Percentiles rank a stretch among this genome's conserved stretches.
These are phyloP conservation scores for Cicer bijugum DNA, from an alignment of 306 rosid species.

Conservation along the genomic window DNA sequence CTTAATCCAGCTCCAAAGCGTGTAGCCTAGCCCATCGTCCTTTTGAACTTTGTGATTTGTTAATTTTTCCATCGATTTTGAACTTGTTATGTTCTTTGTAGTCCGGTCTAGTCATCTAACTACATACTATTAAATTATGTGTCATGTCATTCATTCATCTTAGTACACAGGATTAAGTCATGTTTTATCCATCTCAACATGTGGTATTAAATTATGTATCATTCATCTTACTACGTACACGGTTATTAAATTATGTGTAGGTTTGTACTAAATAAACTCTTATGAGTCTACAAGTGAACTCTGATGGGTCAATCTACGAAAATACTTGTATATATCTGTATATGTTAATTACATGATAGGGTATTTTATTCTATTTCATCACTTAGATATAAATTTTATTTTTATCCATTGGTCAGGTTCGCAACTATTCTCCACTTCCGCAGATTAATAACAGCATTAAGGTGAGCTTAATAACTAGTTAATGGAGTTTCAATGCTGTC, in stretches of 20 bases:
- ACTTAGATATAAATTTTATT: constrained; percentile 20
- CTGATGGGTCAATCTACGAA: neutral
- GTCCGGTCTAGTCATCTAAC: neutral
- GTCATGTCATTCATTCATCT: neutral
- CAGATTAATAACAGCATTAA: constrained; percentile 93
- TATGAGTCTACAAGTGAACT: neutral
- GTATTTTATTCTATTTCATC: constrained; percentile 27
- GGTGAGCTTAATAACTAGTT: constrained; percentile 59
- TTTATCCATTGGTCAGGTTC: constrained; percentile 67
- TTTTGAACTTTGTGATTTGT: neutral
- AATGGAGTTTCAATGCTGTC: constrained; percentile 24
- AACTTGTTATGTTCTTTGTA: neutral
- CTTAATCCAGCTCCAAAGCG: neutral
- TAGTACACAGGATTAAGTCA: neutral
- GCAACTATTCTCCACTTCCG: constrained; percentile 85
- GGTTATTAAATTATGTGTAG: neutral
- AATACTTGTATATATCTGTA: constrained; percentile 3
- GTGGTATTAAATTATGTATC: neutral
- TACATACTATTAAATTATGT: neutral
- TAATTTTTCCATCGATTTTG: neutral
- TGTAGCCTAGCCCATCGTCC: neutral
- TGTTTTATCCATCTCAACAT: neutral
- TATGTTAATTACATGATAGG: neutral
- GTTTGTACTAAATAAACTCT: neutral
- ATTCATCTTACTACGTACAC: neutral